Base-by-base conservation (phyloP, 2,329 filamentous ascomycete species). In the Mollisiaceae sp. region DNA sequence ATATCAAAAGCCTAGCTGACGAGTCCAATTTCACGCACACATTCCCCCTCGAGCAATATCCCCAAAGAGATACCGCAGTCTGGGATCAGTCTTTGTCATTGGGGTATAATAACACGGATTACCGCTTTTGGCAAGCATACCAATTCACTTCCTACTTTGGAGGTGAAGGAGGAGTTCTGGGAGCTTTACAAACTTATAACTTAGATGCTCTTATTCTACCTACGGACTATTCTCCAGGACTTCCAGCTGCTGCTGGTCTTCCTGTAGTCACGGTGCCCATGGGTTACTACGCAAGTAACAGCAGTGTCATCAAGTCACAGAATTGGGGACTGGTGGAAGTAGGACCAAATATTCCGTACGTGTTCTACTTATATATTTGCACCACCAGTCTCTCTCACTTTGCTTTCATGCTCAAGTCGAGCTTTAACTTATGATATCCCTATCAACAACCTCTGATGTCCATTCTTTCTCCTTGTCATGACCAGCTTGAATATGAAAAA, bases 211-310 rank as follows among this genome's bases (percentile, higher is more conserved):
- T 91, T 5, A 80, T 91, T 0, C 68, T 90, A 4, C 89, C 89
- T 0, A 86, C 86, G 0, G 69, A 76, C 14, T 77, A 82, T 24
- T 79, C 83, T 0, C 77, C 81, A 0, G 75, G 77, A 1, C 79
- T 86, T 4, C 82, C 85, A 1, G 85, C 85, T 0, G 76, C 87
- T 22, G 80, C 88, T 0, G 88, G 88, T 0, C 80, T 82, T 0
- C 89, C 89, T 0, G 81, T 88, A 4, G 78, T 91, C 12, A 88
- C 86, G 0, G 85, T 91, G 0, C 89, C 89, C 0, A 76, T 91
- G 64, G 88, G 88, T 0, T 82, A 81, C 47, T 84, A 82, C 59
- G 84, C 85, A 0, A 69, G 76, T 0, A 81, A 82, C 36, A 82
- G 82, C 6, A 64, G 60, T 35, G 50, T 73, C 12, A 80, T 87